Conservation (phyloP, 2,329 filamentous ascomycete genomes). For the Aspergillus transmontanensis region DNA sequence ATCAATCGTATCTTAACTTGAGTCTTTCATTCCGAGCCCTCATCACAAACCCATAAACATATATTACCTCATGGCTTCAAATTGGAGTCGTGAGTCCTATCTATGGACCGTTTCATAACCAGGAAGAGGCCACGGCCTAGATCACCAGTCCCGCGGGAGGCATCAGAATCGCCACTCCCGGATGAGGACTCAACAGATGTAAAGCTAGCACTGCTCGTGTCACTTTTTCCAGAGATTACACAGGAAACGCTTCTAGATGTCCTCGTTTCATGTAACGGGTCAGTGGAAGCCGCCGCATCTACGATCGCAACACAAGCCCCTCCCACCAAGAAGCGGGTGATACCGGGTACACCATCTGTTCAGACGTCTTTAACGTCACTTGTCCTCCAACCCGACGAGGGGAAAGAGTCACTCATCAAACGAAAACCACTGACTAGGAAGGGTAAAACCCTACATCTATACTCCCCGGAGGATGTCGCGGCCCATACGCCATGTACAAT, state of each 20-base stretch:
- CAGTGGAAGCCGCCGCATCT: constrained; percentile 65
- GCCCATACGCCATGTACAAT: constrained; percentile 87
- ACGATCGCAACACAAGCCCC: constrained; percentile 48
- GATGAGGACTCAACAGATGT: constrained; percentile 83
- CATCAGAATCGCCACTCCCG: constrained; percentile 17
- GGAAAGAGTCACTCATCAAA: constrained; percentile 8
- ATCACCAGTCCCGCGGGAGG: constrained; percentile 3
- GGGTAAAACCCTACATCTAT: constrained; percentile 82
- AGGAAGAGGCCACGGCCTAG: constrained; percentile 37
- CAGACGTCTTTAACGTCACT: constrained; percentile 65
- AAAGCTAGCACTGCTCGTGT: constrained; percentile 82
- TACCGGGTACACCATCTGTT: constrained; percentile 47
- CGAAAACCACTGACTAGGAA: constrained; percentile 64
- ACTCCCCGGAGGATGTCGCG: constrained; percentile 77
- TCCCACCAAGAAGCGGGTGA: constrained; percentile 41
- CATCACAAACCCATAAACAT: background rate
- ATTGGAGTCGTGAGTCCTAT: constrained; percentile 22
- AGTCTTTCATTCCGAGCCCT: background rate
- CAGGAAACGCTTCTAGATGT: constrained; percentile 75
- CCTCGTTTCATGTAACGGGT: constrained; percentile 76
- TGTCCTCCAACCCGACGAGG: constrained; percentile 39
- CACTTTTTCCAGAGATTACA: constrained; percentile 67
- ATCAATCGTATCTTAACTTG: background rate
- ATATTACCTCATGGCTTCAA: constrained; percentile 21
- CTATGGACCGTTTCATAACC: constrained; percentile 46